Conservation (phyloP, 23 red algal species). For the Pyropia yezoensis region DNA sequence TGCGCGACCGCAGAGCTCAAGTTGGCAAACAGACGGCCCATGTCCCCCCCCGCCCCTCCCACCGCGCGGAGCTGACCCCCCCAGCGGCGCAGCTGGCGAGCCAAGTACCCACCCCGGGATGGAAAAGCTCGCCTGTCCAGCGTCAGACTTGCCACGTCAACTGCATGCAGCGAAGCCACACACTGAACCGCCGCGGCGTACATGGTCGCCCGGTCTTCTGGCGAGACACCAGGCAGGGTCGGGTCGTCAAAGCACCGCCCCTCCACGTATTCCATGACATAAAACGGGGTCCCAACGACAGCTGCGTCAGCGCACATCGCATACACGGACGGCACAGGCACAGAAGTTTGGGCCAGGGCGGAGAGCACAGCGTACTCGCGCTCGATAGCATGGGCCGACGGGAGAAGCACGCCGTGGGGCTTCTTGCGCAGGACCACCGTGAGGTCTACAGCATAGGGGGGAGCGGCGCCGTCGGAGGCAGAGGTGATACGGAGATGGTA, state of each 20-base stretch:
- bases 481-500: conserved; percentile 24
- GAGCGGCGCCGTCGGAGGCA: neutral
- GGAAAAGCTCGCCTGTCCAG: conserved; percentile 14
- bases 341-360: conserved; percentile 24
- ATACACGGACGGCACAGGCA: conserved; percentile 75
- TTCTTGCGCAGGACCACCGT: conserved; percentile 59
- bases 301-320: conserved; percentile 38
- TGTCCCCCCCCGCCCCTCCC: conserved; percentile 10
- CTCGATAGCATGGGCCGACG: conserved; percentile 73
- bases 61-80: conserved; percentile 39
- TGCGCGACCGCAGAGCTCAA: neutral
- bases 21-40: conserved; percentile 14
- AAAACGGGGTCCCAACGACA: conserved; percentile 58
- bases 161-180: conserved; percentile 20
- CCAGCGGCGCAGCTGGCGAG: conserved; percentile 58
- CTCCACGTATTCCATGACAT: conserved; percentile 76
- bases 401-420: conserved; percentile 49
- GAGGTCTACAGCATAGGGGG: neutral
- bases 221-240: conserved; percentile 18
- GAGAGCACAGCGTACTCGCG: conserved; percentile 59
- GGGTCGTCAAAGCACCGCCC: conserved; percentile 66
- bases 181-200: conserved; percentile 43
- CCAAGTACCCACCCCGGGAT: conserved; percentile 25
- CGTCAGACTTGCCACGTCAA: conserved; percentile 21
- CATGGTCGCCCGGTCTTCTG: conserved; percentile 20